These are phyloP conservation scores for Macrotyloma uniflorum DNA, from an alignment of 306 rosid species.

Conservation along the genomic window DNA sequence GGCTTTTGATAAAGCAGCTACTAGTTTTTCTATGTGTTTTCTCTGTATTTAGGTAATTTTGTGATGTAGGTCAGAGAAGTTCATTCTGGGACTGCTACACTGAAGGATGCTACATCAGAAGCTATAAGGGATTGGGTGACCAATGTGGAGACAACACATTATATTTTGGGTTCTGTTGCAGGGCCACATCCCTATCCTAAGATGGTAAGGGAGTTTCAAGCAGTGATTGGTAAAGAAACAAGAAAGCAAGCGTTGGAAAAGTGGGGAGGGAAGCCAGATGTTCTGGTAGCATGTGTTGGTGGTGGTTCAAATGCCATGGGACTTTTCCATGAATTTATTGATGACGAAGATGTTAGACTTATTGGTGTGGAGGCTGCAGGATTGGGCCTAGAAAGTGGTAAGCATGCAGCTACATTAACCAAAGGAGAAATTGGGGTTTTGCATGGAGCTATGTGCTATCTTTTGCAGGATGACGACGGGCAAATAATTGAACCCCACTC, in stretches of 20 bases:
- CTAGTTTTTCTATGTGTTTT: neutral
- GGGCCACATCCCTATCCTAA: slow-evolving; percentile 97
- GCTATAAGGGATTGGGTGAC: slow-evolving; percentile 99
- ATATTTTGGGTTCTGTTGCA: slow-evolving; percentile 91
- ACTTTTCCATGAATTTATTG: slow-evolving; percentile 85
- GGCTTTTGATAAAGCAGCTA: neutral
- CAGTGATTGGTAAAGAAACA: slow-evolving; percentile 91
- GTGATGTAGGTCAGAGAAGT: slow-evolving; percentile 74
- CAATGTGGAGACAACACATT: slow-evolving; percentile 93
- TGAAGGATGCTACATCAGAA: slow-evolving; percentile 96
- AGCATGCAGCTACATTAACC: slow-evolving; percentile 92
- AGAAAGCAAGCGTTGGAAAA: slow-evolving; percentile 88
- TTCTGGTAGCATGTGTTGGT: slow-evolving; percentile 91
- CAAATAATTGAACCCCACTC: slow-evolving; percentile 95
- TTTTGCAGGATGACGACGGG: slow-evolving; percentile 95
- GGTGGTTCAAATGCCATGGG: slow-evolving; percentile 99
- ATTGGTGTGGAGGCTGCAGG: slow-evolving; percentile 98
- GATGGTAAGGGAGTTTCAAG: slow-evolving; percentile 98
- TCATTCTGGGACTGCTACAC: slow-evolving; percentile 88
- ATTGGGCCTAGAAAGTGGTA: slow-evolving; percentile 82
- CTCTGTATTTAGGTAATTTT: neutral
- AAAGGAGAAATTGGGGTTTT: slow-evolving; percentile 93
- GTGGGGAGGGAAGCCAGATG: slow-evolving; percentile 95
- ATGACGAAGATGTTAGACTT: slow-evolving; percentile 71
- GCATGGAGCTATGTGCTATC: slow-evolving; percentile 98